These are phyloP conservation scores for Eimeria falciformis DNA, from an alignment of 169 alveolate species.

Conservation along the genomic window DNA sequence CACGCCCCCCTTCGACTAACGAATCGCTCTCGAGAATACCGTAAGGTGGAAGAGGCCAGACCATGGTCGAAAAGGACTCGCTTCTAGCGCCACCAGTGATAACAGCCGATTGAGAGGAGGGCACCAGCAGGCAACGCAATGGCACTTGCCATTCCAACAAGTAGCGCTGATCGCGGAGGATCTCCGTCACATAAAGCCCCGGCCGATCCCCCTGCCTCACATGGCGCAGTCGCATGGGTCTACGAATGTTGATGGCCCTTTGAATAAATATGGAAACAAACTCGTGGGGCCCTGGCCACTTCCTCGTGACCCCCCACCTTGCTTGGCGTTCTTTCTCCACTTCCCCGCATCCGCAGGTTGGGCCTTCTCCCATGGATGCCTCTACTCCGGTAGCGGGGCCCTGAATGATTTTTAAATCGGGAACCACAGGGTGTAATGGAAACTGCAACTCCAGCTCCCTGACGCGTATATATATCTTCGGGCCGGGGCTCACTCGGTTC, in stretches of 20 bases:
- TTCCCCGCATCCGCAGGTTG: slow-evolving; percentile 39
- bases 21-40: slow-evolving; percentile 19
- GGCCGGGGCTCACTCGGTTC: slow-evolving; percentile 57
- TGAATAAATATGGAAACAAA: slow-evolving; percentile 52
- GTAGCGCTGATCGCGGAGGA: slow-evolving; percentile 54
- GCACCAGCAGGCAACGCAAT: slow-evolving; percentile 39
- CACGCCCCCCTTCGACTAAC: slow-evolving; percentile 16
- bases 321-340: slow-evolving; percentile 40
- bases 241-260: slow-evolving; percentile 60
- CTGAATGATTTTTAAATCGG: slow-evolving; percentile 9
- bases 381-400: slow-evolving; percentile 41
- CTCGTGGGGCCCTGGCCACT: slow-evolving; percentile 46
- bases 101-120: slow-evolving; percentile 13
- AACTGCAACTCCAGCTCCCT: slow-evolving; percentile 69
- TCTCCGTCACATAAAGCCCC: slow-evolving; percentile 57
- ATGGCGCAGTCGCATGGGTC: slow-evolving; percentile 66
- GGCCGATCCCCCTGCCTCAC: slow-evolving; percentile 50
- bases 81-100: background rate
- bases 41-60: slow-evolving; percentile 64
- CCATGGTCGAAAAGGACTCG: slow-evolving; percentile 14
- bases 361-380: slow-evolving; percentile 40
- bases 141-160: slow-evolving; percentile 66
- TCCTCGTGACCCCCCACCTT: background rate
- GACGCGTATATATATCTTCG: slow-evolving; percentile 54
- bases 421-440: slow-evolving; percentile 57